A percentile compares a stretch with the other conserved stretches of the same genome.
phyloP scores from a whole-genome alignment of 2,329 filamentous ascomycete species.

The Exophiala sp. region DNA sequence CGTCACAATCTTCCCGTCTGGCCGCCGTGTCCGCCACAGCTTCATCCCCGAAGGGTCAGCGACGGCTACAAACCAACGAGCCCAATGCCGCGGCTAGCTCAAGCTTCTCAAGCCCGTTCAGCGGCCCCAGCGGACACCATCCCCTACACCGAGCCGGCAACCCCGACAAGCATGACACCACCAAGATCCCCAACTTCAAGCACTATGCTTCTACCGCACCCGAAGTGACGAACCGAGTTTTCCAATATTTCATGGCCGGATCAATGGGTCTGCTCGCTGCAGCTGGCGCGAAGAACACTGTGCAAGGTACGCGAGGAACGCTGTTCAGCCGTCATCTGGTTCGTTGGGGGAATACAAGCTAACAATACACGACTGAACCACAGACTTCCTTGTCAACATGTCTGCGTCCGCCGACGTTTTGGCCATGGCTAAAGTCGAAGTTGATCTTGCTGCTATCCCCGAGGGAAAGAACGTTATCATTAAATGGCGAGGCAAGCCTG shows the following conservation, averaged over 20 bases:
- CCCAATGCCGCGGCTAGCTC: conserved; percentile 37
- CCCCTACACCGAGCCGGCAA: no score
- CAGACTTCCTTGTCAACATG: conserved; percentile 99
- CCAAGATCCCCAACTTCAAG: conserved; percentile 81
- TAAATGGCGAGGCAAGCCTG: conserved; percentile 99
- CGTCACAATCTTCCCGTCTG: conserved; percentile 37
- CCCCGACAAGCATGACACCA: conserved; percentile 45
- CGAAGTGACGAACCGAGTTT: conserved; percentile 74
- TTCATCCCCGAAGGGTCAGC: conserved; percentile 30
- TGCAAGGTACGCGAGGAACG: conserved; percentile 71
- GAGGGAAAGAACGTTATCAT: conserved; percentile 99
- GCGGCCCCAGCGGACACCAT: not conserved
- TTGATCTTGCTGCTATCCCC: conserved; percentile 85
- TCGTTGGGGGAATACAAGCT: conserved; percentile 8
- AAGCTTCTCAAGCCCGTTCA: conserved; percentile 55
- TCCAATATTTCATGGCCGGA: conserved; percentile 98
- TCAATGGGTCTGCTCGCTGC: conserved; percentile 88
- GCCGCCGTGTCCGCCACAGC: conserved; percentile 36
- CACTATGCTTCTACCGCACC: conserved; percentile 73
- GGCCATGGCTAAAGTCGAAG: conserved; percentile 99
- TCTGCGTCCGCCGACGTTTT: conserved; percentile 96
- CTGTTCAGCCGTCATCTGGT: not conserved
- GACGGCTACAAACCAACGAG: conserved; percentile 38
- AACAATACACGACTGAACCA: conserved; percentile 12
- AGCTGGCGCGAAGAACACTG: conserved; percentile 93